A percentile compares a stretch with the other conserved stretches of the same genome.
Conservation (phyloP, 169 alveolate species). For the Eimeria sp. region DNA sequence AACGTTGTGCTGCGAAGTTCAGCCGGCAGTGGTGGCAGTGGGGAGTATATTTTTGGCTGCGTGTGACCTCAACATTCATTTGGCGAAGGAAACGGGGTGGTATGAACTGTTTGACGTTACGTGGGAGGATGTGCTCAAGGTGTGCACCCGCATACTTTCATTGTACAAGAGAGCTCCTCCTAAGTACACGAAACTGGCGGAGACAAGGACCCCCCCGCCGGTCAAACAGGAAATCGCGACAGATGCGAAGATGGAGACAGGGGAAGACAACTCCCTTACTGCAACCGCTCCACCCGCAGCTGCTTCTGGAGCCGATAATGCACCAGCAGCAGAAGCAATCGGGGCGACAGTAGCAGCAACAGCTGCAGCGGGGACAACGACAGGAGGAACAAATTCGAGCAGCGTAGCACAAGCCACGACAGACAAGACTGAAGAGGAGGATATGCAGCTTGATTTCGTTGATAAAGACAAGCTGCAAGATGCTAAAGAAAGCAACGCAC, state of each 20-base stretch:
- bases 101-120: slow-evolving; percentile 87
- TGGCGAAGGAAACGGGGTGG: slow-evolving; percentile 88
- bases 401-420: slow-evolving; percentile 2
- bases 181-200: slow-evolving; percentile 73
- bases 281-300: slow-evolving; percentile 11
- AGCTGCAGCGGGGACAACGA: neutral
- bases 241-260: neutral
- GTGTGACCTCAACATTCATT: slow-evolving; percentile 86
- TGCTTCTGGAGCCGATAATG: neutral
- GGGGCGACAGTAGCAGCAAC: neutral
- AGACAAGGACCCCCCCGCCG: slow-evolving; percentile 29
- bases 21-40: slow-evolving; percentile 89
- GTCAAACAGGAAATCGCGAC: neutral
- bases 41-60: slow-evolving; percentile 89
- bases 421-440: neutral
- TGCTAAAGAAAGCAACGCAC: neutral
- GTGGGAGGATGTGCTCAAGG: slow-evolving; percentile 87
- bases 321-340: neutral
- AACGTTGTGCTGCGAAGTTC: slow-evolving; percentile 89
- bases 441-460: slow-evolving; percentile 12
- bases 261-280: neutral
- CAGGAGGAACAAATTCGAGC: neutral
- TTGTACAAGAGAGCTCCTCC: slow-evolving; percentile 83
- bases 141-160: slow-evolving; percentile 87
- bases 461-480: neutral